A percentile compares a stretch with the other conserved stretches of the same genome.
Conservation (phyloP, 2,329 filamentous ascomycete genomes). For the Leptographium lundbergii region DNA sequence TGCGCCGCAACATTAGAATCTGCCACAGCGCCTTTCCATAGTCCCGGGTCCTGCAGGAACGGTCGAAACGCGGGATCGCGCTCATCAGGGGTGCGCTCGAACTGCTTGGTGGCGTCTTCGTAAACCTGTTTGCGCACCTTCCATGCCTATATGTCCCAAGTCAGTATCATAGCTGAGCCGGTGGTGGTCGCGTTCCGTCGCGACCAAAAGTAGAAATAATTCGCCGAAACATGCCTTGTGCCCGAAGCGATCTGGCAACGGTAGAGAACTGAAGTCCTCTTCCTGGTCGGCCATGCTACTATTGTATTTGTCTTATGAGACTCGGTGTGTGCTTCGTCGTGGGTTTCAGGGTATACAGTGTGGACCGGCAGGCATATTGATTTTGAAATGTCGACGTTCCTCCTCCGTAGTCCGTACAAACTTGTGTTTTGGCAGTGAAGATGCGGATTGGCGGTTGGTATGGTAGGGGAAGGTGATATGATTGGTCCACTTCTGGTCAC, state of each 20-base stretch:
- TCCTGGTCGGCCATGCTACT: constrained; percentile 63
- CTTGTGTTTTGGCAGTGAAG: not conserved
- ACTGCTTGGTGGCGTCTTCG: constrained; percentile 80
- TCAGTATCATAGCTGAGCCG: not conserved
- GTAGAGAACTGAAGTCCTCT: constrained; percentile 70
- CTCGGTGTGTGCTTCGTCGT: not conserved
- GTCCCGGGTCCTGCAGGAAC: constrained; percentile 68
- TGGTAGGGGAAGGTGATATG: not conserved
- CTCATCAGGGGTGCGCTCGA: constrained; percentile 75
- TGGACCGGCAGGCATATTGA: not conserved
- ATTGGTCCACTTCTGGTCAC: not conserved
- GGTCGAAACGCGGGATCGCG: constrained; percentile 74
- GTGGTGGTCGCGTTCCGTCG: not conserved
- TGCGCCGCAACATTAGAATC: constrained; percentile 97
- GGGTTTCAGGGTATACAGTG: not conserved
- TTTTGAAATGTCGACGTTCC: not conserved
- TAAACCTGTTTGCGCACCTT: constrained; percentile 94
- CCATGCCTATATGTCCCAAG: constrained; percentile 51
- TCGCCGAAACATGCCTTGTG: constrained; percentile 52
- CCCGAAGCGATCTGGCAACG: constrained; percentile 65
- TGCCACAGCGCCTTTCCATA: constrained; percentile 87
- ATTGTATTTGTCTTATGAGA: not conserved
- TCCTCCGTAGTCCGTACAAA: not conserved
- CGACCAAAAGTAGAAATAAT: not conserved
- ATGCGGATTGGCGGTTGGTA: not conserved